phyloP scores from a whole-genome alignment of 2,329 filamentous ascomycete species.

The Sporothrix schenckii region DNA sequence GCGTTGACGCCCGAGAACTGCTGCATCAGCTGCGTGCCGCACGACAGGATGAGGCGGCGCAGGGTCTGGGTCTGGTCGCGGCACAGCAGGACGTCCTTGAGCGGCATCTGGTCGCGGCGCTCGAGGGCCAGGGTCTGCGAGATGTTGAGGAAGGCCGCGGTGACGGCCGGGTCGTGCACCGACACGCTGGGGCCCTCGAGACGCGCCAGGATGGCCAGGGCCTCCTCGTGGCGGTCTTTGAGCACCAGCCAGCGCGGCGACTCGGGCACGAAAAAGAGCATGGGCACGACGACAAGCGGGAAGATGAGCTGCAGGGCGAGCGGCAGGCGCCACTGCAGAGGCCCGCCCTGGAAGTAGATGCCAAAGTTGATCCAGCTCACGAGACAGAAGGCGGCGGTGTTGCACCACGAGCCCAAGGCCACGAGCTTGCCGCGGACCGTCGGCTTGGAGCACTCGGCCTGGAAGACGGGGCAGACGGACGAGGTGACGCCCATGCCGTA shows the following conservation, averaged over 20 bases:
- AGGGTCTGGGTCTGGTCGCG: slow-evolving; percentile 47
- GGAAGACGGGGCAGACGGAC: slow-evolving; percentile 44
- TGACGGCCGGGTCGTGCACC: slow-evolving; percentile 40
- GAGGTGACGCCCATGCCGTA: slow-evolving; percentile 45
- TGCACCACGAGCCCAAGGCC: slow-evolving; percentile 48
- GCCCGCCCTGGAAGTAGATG: slow-evolving; percentile 43
- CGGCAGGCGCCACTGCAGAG: slow-evolving; percentile 47
- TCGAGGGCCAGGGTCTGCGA: slow-evolving; percentile 45
- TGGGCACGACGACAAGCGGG: slow-evolving; percentile 43
- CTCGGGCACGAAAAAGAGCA: slow-evolving; percentile 48
- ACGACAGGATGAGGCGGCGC: slow-evolving; percentile 44
- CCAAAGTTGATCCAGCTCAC: slow-evolving; percentile 54
- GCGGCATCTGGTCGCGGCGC: slow-evolving; percentile 42
- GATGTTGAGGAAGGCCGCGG: slow-evolving; percentile 45
- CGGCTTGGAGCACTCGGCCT: slow-evolving; percentile 43
- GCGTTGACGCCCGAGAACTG: slow-evolving; percentile 51
- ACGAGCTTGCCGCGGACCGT: slow-evolving; percentile 51
- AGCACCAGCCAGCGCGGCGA: slow-evolving; percentile 46
- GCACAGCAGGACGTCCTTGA: slow-evolving; percentile 44
- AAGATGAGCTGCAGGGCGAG: slow-evolving; percentile 47
- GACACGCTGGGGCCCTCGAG: slow-evolving; percentile 54
- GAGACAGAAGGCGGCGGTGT: slow-evolving; percentile 50
- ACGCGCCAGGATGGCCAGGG: slow-evolving; percentile 58
- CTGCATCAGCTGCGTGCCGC: slow-evolving; percentile 54
- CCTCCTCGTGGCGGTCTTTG: slow-evolving; percentile 42